Conservation (phyloP, 2,329 filamentous ascomycete species). For the Colletotrichum aenigma region DNA sequence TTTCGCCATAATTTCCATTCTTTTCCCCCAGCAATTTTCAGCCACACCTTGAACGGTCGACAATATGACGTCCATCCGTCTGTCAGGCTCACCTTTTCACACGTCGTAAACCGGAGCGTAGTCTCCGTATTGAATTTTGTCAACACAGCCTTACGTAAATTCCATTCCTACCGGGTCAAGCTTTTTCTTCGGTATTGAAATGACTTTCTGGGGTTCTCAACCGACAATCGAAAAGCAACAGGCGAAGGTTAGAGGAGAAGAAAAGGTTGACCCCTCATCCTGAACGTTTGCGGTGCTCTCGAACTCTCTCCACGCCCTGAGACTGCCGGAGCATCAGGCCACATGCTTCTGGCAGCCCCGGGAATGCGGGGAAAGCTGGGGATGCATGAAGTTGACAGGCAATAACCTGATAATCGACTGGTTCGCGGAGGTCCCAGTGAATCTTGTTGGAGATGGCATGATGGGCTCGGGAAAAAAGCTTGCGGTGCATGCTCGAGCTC, state of each 20-base stretch:
- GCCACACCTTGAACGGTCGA: not conserved
- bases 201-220: not conserved
- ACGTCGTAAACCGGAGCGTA: conserved; percentile 1
- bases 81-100: not conserved
- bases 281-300: not conserved
- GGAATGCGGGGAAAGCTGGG: conserved; percentile 15
- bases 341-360: not conserved
- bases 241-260: not conserved
- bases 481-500: not conserved
- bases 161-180: not conserved
- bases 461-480: not conserved
- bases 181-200: not conserved
- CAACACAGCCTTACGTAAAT: not conserved
- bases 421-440: not conserved
- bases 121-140: not conserved
- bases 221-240: not conserved
- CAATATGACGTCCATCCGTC: not conserved
- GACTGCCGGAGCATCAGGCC: conserved; percentile 13
- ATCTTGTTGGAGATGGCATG: not conserved
- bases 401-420: not conserved
- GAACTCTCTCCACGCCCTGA: conserved; percentile 12
- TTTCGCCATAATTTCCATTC: not conserved
- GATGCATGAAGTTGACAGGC: not conserved
- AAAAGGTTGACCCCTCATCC: not conserved
- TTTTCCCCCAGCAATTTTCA: not conserved